phyloP scores from a whole-genome alignment of 1,284 basidiomycete species.

The Afroboletus lepidellus region DNA sequence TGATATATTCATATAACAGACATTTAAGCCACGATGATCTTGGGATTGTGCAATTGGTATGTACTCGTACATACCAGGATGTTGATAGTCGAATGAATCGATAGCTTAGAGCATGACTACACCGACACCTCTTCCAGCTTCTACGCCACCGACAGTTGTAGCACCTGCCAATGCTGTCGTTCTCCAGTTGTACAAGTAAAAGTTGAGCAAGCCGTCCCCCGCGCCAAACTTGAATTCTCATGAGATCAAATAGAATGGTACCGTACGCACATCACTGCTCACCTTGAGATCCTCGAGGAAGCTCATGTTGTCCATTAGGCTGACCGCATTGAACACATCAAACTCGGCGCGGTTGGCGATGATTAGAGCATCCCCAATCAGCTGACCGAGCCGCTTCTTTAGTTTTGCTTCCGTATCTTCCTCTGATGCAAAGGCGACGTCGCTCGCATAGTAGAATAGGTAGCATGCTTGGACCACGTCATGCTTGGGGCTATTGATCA shows the following conservation, averaged over 20 bases:
- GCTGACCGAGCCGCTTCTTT: constrained; percentile 67
- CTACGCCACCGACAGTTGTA: constrained; percentile 46
- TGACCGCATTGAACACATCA: constrained; percentile 95
- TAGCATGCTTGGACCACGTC: constrained; percentile 83
- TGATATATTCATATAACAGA: constrained; percentile 9
- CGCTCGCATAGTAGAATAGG: constrained; percentile 88
- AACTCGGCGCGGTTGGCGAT: constrained; percentile 83
- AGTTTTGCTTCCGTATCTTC: constrained; percentile 61
- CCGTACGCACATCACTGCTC: constrained; percentile 24
- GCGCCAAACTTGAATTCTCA: constrained; percentile 69
- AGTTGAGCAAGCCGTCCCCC: constrained; percentile 88
- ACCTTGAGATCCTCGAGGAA: constrained; percentile 85
- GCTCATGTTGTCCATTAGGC: constrained; percentile 89
- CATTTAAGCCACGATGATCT: constrained; percentile 4
- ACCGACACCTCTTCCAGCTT: constrained; percentile 71
- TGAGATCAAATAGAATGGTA: constrained; percentile 4
- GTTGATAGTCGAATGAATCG: background rate
- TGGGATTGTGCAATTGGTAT: background rate
- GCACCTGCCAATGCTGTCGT: constrained; percentile 77
- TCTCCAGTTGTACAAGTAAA: constrained; percentile 93
- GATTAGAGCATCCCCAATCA: constrained; percentile 79
- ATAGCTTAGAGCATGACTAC: constrained; percentile 73
- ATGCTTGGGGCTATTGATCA: constrained; percentile 68
- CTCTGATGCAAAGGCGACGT: constrained; percentile 56
- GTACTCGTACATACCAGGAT: background rate